Conservation (phyloP, 139 green algal genomes). For the Micromonas pusilla region DNA sequence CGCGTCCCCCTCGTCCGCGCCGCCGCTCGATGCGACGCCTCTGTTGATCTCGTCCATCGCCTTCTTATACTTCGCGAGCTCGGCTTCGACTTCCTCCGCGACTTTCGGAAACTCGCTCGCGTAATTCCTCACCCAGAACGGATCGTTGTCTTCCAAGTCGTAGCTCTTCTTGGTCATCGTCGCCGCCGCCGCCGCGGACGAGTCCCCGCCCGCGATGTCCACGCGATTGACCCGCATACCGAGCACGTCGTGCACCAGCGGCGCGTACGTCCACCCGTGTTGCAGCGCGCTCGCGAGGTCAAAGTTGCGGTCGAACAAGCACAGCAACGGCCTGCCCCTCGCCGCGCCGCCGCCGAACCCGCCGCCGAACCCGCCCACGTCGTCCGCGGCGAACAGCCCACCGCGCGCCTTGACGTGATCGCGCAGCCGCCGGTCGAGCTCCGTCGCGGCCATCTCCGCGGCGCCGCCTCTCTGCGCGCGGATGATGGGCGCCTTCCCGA, state of each 20-base stretch:
- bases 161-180: slow-evolving; percentile 72
- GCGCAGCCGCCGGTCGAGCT: slow-evolving; percentile 67
- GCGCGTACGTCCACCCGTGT: slow-evolving; percentile 93
- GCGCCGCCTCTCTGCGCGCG: slow-evolving; percentile 77
- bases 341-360: slow-evolving; percentile 42
- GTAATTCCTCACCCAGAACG: slow-evolving; percentile 48
- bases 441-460: slow-evolving; percentile 82
- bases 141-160: slow-evolving; percentile 70
- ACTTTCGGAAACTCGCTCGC: slow-evolving; percentile 50
- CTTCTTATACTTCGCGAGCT: slow-evolving; percentile 71
- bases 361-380: too few relatives aligned
- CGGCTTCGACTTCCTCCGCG: slow-evolving; percentile 48
- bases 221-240: slow-evolving; percentile 85
- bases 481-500: slow-evolving; percentile 90
- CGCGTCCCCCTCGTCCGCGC: neutral
- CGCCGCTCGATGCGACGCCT: slow-evolving; percentile 45
- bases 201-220: too few relatives aligned
- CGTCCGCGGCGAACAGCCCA: neutral
- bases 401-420: slow-evolving; percentile 44
- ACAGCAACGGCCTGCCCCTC: slow-evolving; percentile 74
- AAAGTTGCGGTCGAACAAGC: slow-evolving; percentile 95
- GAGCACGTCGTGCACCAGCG: slow-evolving; percentile 93
- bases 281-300: slow-evolving; percentile 81
- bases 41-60: slow-evolving; percentile 88
- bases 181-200: too few relatives aligned